Evolutionary conservation across 2,329 filamentous ascomycete species (phyloP), one percentile per base, ranked within the genome.

Genomic region (Xylariaceae sp.): DNA sequence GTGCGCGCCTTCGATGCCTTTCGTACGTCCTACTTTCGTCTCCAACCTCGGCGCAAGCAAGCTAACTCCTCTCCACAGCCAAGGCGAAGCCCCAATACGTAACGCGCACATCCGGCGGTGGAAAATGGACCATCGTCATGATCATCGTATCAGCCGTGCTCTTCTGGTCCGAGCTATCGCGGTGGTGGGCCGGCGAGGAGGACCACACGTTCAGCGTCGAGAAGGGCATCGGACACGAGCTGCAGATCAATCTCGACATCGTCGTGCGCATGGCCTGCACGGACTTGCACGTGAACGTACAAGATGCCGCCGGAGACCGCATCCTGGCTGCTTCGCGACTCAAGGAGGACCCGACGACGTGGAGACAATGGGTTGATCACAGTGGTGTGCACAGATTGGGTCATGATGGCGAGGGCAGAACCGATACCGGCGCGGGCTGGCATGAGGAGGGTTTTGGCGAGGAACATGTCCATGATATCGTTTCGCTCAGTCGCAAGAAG

Each of bases 51-150:
- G 23, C 39, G 42, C 37, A n/a, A 45, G 51, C 15, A 50, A 53
- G 58, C 70, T 71, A 60, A 72, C 65, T 56, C 50, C 39, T 23
- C 10, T 50, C 23, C 61, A 56, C 71, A 96, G 92, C 94, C 66
- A 97, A 99, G 81, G 90, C 93, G 56, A 97, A 97, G 78, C 85
- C 92, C 13, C 91, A 93, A 71, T 99, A 97, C 76, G 87, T 94
- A 57, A 88, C 89, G 51, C 85, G 87, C 65, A 95, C 91, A 37
- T 83, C 88, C 44, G 88, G 89, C 69, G 95, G 94, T 70, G 93
- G 93, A 63, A 92, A 95, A 77, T 97, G 92, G 89, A 97, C 94
- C 18, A 82, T 97, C 52, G 83, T 87, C 55, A 89, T 99, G 77
- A 78, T 88, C 61, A 64, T 89, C 54, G 79, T 95, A 64, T 94